Conservation (phyloP, 1,284 basidiomycete genomes). For the Moesziomyces sp. region DNA sequence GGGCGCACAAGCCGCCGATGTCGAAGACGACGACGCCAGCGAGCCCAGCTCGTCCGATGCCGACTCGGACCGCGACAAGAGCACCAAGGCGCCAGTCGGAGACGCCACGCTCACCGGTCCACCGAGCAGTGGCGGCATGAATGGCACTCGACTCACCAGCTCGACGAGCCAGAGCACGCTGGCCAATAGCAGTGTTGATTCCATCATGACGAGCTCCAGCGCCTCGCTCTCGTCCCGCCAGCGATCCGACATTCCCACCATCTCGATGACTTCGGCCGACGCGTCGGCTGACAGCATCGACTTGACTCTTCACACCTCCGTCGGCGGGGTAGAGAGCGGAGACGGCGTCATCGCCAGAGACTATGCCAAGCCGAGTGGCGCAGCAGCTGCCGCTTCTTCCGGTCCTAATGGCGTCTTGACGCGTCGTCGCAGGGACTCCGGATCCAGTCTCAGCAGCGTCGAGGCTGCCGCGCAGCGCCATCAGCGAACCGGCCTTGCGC, state of each 20-base stretch:
- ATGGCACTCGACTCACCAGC: not conserved
- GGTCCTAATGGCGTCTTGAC: slow-evolving; percentile 11
- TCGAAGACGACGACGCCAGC: slow-evolving; percentile 67
- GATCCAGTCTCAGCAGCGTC: slow-evolving; percentile 38
- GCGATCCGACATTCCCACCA: slow-evolving; percentile 38
- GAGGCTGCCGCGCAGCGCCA: slow-evolving; percentile 8
- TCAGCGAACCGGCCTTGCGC: slow-evolving; percentile 7
- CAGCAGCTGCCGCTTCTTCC: slow-evolving; percentile 2
- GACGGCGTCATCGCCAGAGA: slow-evolving; percentile 20
- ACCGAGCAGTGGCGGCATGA: slow-evolving; percentile 2
- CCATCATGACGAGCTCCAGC: slow-evolving; percentile 30
- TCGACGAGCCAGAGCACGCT: slow-evolving; percentile 28
- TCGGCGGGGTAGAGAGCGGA: slow-evolving; percentile 3
- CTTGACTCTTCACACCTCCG: slow-evolving; percentile 7
- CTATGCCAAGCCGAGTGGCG: slow-evolving; percentile 6
- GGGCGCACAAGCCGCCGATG: slow-evolving; percentile 37
- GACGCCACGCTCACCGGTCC: slow-evolving; percentile 18
- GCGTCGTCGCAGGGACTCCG: slow-evolving; percentile 21
- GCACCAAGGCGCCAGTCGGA: not conserved
- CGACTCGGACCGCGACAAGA: slow-evolving; percentile 20
- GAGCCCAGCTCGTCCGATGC: slow-evolving; percentile 65
- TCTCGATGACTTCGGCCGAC: slow-evolving; percentile 41
- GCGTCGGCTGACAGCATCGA: slow-evolving; percentile 10
- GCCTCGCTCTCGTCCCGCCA: slow-evolving; percentile 25
- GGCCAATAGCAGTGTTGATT: slow-evolving; percentile 35